Evolutionary conservation across 768 basidiomycete genomes (phyloP).

Genomic region (Clathrus columnatus): DNA sequence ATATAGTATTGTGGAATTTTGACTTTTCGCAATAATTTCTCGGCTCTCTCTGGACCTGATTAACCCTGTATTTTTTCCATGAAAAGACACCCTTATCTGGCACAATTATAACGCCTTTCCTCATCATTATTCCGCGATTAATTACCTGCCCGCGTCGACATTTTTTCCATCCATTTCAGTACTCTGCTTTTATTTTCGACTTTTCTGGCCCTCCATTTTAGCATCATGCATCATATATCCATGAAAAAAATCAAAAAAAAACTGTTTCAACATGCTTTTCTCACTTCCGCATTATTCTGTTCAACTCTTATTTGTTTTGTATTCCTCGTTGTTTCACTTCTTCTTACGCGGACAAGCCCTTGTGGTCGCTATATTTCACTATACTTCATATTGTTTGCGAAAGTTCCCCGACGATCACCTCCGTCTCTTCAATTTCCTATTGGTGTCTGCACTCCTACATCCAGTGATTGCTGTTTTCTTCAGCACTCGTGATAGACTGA

Average conservation of each 20-base stretch:
- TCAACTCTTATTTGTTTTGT: not conserved
- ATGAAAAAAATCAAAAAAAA: not conserved
- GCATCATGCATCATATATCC: not conserved
- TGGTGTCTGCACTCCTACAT: not conserved
- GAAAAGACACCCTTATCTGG: not conserved
- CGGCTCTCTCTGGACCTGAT: not conserved
- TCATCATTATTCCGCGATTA: not conserved
- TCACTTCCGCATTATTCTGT: not conserved
- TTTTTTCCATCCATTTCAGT: not conserved
- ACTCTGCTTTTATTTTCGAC: not conserved
- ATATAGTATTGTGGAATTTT: not conserved
- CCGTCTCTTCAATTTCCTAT: not conserved
- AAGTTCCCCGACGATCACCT: not conserved
- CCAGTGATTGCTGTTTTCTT: not conserved
- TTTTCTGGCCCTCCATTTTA: not conserved
- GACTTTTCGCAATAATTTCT: not conserved
- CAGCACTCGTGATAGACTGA: no score
- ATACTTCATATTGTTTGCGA: not conserved
- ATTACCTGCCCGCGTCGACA: not conserved
- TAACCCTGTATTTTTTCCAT: not conserved
- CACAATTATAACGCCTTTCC: not conserved
- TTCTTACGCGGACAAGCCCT: not conserved
- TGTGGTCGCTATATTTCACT: not conserved
- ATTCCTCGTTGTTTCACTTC: not conserved
- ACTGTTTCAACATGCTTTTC: not conserved